These are phyloP conservation scores for Zanthoxylum bungeanum DNA, from an alignment of 345 rosid genomes.

Conservation along the genomic window DNA sequence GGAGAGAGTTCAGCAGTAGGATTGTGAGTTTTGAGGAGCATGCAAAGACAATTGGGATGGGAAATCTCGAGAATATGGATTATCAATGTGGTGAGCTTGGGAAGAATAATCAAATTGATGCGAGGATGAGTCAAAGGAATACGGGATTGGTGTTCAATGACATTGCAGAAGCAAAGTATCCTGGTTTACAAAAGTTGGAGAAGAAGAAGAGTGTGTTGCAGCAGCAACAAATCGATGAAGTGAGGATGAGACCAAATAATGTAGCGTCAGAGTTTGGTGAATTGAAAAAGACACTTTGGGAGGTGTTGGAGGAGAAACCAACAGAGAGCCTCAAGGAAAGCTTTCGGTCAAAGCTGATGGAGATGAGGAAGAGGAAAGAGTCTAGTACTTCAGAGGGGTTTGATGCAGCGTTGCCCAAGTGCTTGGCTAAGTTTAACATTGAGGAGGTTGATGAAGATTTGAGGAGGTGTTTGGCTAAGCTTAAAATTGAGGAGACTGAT, in stretches of 20 bases:
- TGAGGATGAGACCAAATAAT: not conserved
- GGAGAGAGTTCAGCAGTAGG: conserved; percentile 36
- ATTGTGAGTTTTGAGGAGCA: conserved; percentile 72
- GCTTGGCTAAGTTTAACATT: not conserved
- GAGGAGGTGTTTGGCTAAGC: not conserved
- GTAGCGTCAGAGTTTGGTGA: not conserved
- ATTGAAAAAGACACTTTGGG: not conserved
- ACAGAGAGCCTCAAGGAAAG: conserved; percentile 28
- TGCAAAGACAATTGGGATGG: conserved; percentile 91
- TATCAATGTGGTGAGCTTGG: conserved; percentile 88
- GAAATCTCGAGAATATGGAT: too few relatives aligned
- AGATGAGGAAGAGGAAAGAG: conserved; percentile 41
- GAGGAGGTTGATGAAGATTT: not conserved
- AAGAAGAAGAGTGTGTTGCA: conserved; percentile 45
- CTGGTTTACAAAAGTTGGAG: conserved; percentile 46
- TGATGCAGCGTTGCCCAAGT: not conserved
- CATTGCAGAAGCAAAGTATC: conserved; percentile 46
- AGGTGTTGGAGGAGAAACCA: not conserved
- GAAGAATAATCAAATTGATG: conserved; percentile 72
- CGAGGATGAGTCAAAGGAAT: conserved; percentile 78
- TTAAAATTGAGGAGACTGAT: not conserved
- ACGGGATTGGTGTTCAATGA: conserved; percentile 88
- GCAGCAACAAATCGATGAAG: conserved; percentile 31
- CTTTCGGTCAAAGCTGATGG: conserved; percentile 61
- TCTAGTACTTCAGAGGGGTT: conserved; percentile 63